These are phyloP conservation scores for Dactylellina drechsleri DNA, from an alignment of 2,329 filamentous ascomycete genomes.

Conservation along the genomic window DNA sequence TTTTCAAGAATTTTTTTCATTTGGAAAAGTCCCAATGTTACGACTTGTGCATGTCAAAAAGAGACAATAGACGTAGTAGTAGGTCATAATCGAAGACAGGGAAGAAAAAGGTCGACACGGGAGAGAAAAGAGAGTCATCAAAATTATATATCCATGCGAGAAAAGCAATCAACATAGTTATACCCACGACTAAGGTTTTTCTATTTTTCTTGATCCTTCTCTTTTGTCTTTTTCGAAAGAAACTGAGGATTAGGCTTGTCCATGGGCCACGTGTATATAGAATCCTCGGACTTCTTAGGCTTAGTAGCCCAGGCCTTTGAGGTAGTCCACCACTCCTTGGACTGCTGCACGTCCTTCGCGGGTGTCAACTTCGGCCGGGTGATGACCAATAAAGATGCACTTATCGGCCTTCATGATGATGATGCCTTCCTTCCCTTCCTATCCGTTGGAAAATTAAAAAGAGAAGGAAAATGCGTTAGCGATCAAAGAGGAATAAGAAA, in stretches of 20 bases:
- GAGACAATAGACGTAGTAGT: background rate
- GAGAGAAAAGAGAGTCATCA: slow-evolving; percentile 23
- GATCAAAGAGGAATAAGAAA: too few species aligned
- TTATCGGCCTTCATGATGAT: slow-evolving; percentile 86
- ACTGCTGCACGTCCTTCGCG: slow-evolving; percentile 77
- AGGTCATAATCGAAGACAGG: slow-evolving; percentile 20
- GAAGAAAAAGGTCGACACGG: background rate
- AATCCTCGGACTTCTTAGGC: slow-evolving; percentile 65
- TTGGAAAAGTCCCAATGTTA: too few species aligned
- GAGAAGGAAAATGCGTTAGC: too few species aligned
- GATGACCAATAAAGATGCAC: slow-evolving; percentile 88
- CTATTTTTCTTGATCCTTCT: too few species aligned
- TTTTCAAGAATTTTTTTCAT: background rate
- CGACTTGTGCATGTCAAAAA: too few species aligned
- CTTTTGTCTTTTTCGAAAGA: too few species aligned
- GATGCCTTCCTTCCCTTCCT: slow-evolving; percentile 73
- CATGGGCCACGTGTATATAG: too few species aligned
- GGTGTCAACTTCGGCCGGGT: slow-evolving; percentile 77
- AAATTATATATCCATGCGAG: slow-evolving; percentile 10
- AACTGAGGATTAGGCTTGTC: too few species aligned
- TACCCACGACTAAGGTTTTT: too few species aligned
- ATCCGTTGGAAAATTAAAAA: too few species aligned
- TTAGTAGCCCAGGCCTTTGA: slow-evolving; percentile 79
- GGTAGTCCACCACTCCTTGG: slow-evolving; percentile 86
- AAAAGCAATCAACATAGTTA: too few species aligned